Evolutionary conservation across 83 land plant genomes (phyloP).

Genomic region (Isoetes engelmannii): DNA sequence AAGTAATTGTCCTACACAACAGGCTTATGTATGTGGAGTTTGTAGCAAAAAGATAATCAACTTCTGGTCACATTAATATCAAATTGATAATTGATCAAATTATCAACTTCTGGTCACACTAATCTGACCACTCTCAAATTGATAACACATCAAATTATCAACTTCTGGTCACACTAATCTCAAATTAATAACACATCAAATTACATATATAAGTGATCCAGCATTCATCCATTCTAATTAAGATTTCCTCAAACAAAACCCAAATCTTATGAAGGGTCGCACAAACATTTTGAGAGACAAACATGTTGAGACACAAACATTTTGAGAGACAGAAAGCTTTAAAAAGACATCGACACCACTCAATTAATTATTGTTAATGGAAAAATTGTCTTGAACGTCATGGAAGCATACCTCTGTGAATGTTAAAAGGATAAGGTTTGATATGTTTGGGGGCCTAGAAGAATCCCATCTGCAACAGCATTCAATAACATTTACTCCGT

Average conservation of each 20-base stretch:
- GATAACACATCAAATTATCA: too few relatives aligned
- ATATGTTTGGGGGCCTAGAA: slow-evolving; percentile 57
- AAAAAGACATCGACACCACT: background rate
- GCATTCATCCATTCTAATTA: background rate
- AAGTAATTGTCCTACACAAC: background rate
- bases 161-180: background rate
- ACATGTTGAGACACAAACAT: too few relatives aligned
- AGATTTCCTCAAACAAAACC: background rate
- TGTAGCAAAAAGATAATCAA: background rate
- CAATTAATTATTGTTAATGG: background rate
- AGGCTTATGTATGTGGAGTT: background rate
- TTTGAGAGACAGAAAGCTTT: background rate
- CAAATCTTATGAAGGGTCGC: too few relatives aligned
- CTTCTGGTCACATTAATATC: background rate
- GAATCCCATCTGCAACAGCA: slow-evolving; percentile 64
- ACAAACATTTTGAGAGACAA: too few relatives aligned
- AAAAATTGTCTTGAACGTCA: background rate
- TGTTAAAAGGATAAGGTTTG: slow-evolving; percentile 68
- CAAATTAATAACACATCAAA: too few relatives aligned
- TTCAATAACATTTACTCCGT: background rate
- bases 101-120: background rate
- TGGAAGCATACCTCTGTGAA: slow-evolving; percentile 60
- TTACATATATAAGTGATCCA: background rate
- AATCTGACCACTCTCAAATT: too few relatives aligned
- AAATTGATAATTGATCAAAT: background rate